Evolutionary conservation across 2,329 filamentous ascomycete genomes (phyloP).

Genomic region (Xylariaceae sp.): DNA sequence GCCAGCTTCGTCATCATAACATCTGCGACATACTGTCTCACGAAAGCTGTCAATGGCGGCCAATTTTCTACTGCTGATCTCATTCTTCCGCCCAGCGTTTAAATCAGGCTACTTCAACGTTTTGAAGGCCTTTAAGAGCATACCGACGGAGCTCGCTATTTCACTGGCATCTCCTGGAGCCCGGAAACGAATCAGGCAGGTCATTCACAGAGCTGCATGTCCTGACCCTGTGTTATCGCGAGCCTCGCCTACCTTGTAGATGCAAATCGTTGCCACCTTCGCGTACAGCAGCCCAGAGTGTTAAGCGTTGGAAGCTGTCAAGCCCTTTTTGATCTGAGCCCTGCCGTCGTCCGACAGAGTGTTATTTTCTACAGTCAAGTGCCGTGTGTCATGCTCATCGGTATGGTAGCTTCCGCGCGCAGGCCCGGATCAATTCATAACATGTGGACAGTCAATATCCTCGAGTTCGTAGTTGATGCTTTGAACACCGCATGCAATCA

Average conservation of each 20-base stretch:
- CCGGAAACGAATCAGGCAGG: background rate
- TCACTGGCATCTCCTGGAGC: background rate
- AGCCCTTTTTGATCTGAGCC: slow-evolving; percentile 1
- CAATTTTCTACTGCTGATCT: slow-evolving; percentile 1
- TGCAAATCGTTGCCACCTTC: background rate
- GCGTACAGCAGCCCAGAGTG: background rate
- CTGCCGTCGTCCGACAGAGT: background rate
- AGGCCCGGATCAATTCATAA: background rate
- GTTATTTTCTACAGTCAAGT: background rate
- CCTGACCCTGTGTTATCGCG: background rate
- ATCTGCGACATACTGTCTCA: slow-evolving; percentile 6
- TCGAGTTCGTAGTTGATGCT: background rate
- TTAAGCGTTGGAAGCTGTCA: background rate
- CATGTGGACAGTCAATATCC: background rate
- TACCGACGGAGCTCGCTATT: background rate
- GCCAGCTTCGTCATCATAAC: slow-evolving; percentile 24
- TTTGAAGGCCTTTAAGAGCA: background rate
- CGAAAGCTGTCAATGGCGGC: slow-evolving; percentile 1
- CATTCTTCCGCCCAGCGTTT: background rate
- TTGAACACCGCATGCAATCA: background rate
- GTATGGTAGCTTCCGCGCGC: background rate
- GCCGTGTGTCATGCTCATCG: background rate
- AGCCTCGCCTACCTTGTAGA: background rate
- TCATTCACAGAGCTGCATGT: background rate
- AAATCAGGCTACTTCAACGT: background rate